Percentiles rank a stretch among this genome's conserved stretches.
Evolutionary conservation across 306 rosid species (phyloP).

Genomic region (Fragaria nilgerrensis): DNA sequence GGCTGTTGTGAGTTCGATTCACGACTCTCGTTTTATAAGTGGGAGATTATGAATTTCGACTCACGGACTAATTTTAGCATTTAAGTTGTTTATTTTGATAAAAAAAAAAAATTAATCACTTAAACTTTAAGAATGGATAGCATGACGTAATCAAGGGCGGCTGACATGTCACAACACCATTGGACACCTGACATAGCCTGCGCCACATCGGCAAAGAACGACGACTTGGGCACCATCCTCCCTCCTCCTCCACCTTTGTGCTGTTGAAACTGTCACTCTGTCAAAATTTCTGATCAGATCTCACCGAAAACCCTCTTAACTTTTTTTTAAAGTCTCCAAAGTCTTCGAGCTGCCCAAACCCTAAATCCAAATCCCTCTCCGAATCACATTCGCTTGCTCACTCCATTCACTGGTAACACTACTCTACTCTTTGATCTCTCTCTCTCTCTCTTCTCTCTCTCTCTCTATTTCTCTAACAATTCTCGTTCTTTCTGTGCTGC

Average conservation of each 20-base stretch:
- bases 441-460: conserved; percentile 8
- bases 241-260: neutral
- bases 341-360: conserved; percentile 9
- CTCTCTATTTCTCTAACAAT: neutral
- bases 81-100: too few relatives aligned
- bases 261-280: neutral
- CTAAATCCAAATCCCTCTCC: neutral
- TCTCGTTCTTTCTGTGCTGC: neutral
- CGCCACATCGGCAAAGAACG: conserved; percentile 2
- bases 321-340: neutral
- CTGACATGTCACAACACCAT: too few relatives aligned
- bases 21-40: too few relatives aligned
- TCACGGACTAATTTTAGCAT: too few relatives aligned
- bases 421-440: neutral
- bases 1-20: too few relatives aligned
- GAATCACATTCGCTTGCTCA: neutral
- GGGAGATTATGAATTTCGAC: too few relatives aligned
- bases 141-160: too few relatives aligned
- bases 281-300: conserved; percentile 4
- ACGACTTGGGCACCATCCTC: neutral
- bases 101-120: too few relatives aligned
- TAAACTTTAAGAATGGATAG: too few relatives aligned
- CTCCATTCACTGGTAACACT: conserved; percentile 18
- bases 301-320: neutral
- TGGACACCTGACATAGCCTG: neutral